Conservation (phyloP, 441 rosid genomes). For the Hura crepitans region DNA sequence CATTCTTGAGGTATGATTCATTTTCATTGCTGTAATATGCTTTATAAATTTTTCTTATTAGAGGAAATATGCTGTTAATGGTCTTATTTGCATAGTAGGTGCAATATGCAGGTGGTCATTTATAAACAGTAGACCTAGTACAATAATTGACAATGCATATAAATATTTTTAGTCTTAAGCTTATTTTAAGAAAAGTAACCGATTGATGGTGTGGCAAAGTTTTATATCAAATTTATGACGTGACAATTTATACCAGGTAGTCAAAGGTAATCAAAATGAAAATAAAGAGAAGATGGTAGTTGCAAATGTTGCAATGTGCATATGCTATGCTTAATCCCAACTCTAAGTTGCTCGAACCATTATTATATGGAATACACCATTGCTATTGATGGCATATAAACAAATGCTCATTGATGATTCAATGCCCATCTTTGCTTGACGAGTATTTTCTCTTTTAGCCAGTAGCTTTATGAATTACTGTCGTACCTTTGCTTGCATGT, state of each 20-base stretch:
- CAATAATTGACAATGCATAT: neutral
- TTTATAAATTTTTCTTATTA: neutral
- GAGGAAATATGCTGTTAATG: neutral
- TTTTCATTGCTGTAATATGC: neutral
- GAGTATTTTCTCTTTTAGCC: neutral
- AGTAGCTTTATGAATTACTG: neutral
- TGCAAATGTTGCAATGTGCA: neutral
- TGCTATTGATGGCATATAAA: neutral
- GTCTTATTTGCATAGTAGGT: neutral
- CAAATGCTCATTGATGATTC: neutral
- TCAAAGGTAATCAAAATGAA: neutral
- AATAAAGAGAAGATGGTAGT: neutral
- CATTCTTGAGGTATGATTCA: slow-evolving; percentile 61
- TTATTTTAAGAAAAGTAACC: neutral
- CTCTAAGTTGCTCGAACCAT: neutral
- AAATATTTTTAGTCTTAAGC: neutral
- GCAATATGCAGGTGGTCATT: neutral
- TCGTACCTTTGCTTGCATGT: neutral
- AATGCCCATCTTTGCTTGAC: neutral
- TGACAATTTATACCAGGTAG: neutral
- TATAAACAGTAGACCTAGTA: neutral
- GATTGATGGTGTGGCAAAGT: neutral
- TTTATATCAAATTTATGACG: neutral
- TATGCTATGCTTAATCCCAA: neutral
- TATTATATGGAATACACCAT: neutral